Evolutionary conservation across 768 basidiomycete species (phyloP), one percentile per base, ranked within the genome.

Genomic region (Russula dissimulans): DNA sequence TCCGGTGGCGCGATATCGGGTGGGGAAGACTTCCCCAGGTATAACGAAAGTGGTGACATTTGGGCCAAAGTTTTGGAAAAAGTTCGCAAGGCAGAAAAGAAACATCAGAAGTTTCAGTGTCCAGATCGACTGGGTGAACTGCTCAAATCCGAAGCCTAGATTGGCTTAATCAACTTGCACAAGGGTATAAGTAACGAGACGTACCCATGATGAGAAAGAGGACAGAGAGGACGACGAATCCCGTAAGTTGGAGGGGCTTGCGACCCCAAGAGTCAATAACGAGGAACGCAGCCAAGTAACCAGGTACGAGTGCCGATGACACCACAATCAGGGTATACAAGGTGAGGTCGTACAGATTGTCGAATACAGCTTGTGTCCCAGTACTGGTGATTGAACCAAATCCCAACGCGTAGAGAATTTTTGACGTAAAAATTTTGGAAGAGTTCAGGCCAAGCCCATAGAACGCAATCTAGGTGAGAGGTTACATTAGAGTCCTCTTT

Each of bases 401-500:
- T 42, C 84, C 83, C 68, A 93, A 22, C 9, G 51, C 56, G 1
- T 10, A 26, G 41, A 62, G 61, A 36, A 62, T 29, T 3, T 17
- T 91, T 31, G 85, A 80, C 54, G 76, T 71, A 55, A 95, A 77
- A 61, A 95, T 86, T 70, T 84, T 82, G 31, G 81, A 78, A 3
- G 85, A 87, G 74, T 95, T 95, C 54, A 95, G 80, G 55, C 90
- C 86, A 44, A 95, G 80, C 57, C 91, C 91, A 71, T 94, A 93
- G 75, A 90, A 94, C 5, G 91, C 90, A 61, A 94, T 84, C 83
- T 88, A 57, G 32, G 6, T 9, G 4, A 57, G 34, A 29, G 17
- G 29, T 56, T 43, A 52, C 31, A 18, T 47, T 17, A 60, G 43
- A 56, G 5, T 34, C 10, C n/a, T 11, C 49, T 18, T 56, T 56